A percentile compares a stretch with the other conserved stretches of the same genome.
Conservation (phyloP, 495 filamentous ascomycete genomes). For the Podospora bellae-mahoneyi region DNA sequence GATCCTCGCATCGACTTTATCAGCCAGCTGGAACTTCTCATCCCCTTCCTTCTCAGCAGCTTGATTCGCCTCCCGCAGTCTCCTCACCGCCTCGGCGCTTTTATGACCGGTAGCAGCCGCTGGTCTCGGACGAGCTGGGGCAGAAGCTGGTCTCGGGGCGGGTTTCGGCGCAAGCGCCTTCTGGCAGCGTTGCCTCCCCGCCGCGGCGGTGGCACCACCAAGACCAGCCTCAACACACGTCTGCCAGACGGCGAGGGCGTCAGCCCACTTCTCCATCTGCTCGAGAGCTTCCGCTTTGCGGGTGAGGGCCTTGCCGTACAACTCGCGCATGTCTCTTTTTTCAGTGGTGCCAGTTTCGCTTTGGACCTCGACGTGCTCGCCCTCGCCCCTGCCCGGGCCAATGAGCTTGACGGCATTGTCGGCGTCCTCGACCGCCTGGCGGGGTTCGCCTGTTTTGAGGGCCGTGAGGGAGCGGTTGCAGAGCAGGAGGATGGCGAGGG, state of each 20-base stretch:
- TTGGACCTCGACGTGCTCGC: slow-evolving; percentile 68
- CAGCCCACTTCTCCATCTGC: slow-evolving; percentile 89
- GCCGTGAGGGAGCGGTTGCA: slow-evolving; percentile 89
- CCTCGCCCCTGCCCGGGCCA: slow-evolving; percentile 70
- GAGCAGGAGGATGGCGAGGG: slow-evolving; percentile 77
- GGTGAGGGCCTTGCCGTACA: slow-evolving; percentile 87
- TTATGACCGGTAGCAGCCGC: slow-evolving; percentile 29
- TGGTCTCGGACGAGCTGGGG: slow-evolving; percentile 40
- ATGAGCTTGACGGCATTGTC: slow-evolving; percentile 78
- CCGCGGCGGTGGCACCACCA: slow-evolving; percentile 76
- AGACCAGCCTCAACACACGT: slow-evolving; percentile 77
- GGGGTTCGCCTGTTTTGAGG: slow-evolving; percentile 85
- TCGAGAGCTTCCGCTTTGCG: slow-evolving; percentile 95
- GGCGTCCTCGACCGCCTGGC: slow-evolving; percentile 76
- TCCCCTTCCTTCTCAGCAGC: slow-evolving; percentile 80
- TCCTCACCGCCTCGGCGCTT: slow-evolving; percentile 64
- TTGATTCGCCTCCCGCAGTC: slow-evolving; percentile 75
- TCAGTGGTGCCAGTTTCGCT: slow-evolving; percentile 52
- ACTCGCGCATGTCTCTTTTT: slow-evolving; percentile 83
- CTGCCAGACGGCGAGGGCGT: slow-evolving; percentile 77
- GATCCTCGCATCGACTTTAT: slow-evolving; percentile 75
- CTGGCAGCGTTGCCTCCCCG: slow-evolving; percentile 87
- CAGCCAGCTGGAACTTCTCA: slow-evolving; percentile 85
- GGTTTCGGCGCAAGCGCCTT: slow-evolving; percentile 67
- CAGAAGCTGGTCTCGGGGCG: slow-evolving; percentile 15